Conservation (phyloP, 2,329 filamentous ascomycete species). For the Apiospora aurea region DNA sequence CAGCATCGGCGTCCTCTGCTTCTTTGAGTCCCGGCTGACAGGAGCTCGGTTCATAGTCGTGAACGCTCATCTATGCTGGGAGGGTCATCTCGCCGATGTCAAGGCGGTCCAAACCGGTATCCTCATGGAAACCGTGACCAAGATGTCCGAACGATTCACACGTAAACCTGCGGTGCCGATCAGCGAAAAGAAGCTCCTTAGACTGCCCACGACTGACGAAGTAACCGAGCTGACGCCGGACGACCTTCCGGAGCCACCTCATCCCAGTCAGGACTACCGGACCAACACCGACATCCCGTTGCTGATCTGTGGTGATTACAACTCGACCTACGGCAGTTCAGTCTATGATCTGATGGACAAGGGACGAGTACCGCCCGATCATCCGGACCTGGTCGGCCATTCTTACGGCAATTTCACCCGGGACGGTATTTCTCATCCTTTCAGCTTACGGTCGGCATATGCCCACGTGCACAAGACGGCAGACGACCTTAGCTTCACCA, state of each 20-base stretch:
- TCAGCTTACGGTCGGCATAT: conserved; percentile 92
- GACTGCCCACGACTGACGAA: conserved; percentile 52
- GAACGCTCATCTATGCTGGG: conserved; percentile 96
- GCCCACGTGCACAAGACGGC: conserved; percentile 80
- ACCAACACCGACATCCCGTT: conserved; percentile 88
- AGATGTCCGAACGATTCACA: conserved; percentile 84
- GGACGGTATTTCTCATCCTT: conserved; percentile 92
- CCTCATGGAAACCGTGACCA: conserved; percentile 89
- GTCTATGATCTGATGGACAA: conserved; percentile 90
- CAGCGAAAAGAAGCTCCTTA: conserved; percentile 77
- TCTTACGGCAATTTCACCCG: conserved; percentile 94
- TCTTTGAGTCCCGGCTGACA: conserved; percentile 90
- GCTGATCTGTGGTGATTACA: conserved; percentile 94
- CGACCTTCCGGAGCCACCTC: conserved; percentile 65
- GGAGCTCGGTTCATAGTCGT: conserved; percentile 92
- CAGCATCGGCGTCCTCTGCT: conserved; percentile 90
- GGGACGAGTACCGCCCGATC: conserved; percentile 78
- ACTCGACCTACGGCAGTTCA: conserved; percentile 85
- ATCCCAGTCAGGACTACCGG: conserved; percentile 85
- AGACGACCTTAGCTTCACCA: conserved; percentile 90
- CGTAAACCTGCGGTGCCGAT: conserved; percentile 71
- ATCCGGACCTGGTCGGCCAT: conserved; percentile 79
- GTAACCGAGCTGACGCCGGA: conserved; percentile 58
- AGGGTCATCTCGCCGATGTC: conserved; percentile 88
- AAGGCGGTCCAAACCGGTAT: conserved; percentile 97